Conservation (phyloP, 768 basidiomycete species). For the Mycena maculata region DNA sequence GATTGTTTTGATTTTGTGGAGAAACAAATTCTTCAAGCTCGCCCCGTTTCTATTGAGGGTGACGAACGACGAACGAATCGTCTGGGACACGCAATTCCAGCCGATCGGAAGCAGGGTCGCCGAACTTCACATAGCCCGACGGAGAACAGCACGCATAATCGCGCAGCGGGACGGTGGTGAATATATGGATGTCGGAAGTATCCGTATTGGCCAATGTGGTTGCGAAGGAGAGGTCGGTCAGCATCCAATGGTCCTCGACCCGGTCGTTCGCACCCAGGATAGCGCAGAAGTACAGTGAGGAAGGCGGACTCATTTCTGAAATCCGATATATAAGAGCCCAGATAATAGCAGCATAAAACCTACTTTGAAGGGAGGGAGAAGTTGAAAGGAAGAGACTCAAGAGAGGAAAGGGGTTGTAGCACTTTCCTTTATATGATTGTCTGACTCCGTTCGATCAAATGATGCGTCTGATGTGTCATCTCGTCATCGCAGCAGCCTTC, state of each 20-base stretch:
- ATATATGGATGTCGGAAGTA: background rate
- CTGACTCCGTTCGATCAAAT: too few species aligned
- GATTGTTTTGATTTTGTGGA: background rate
- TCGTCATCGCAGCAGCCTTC: too few species aligned
- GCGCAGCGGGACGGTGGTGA: background rate
- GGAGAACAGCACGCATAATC: background rate
- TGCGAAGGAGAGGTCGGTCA: background rate
- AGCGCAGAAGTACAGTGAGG: slow-evolving; percentile 1
- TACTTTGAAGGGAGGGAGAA: too few species aligned
- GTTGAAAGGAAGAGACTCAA: too few species aligned
- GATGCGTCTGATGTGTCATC: too few species aligned
- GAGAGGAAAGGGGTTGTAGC: too few species aligned
- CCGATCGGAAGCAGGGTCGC: background rate
- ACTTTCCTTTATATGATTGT: too few species aligned
- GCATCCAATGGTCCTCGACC: background rate
- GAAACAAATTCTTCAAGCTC: background rate
- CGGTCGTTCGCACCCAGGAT: background rate
- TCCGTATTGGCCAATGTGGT: background rate
- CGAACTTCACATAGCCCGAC: background rate
- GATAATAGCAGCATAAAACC: too few species aligned
- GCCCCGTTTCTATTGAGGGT: background rate
- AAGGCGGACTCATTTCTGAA: too few species aligned
- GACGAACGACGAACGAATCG: too few species aligned
- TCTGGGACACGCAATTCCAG: too few species aligned
- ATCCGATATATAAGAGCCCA: too few species aligned